These are phyloP conservation scores for Lophiotrema nucula DNA, from an alignment of 495 filamentous ascomycete species.

Conservation along the genomic window DNA sequence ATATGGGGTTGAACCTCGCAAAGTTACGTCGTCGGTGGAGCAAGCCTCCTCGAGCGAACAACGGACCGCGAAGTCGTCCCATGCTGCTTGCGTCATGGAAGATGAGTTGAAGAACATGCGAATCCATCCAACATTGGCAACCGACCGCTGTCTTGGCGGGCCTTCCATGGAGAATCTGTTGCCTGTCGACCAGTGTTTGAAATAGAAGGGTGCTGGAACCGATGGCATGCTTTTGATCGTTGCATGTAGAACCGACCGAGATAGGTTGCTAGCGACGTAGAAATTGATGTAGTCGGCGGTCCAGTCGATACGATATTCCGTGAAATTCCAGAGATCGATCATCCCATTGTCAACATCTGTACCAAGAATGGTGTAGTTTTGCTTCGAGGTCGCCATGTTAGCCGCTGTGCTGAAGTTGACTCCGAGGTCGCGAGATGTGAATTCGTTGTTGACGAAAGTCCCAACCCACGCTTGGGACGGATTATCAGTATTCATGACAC, in stretches of 20 bases:
- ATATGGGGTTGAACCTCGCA: constrained; percentile 39
- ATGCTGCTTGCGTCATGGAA: constrained; percentile 30
- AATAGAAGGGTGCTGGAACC: constrained; percentile 38
- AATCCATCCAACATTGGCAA: constrained; percentile 43
- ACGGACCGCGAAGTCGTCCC: constrained; percentile 30
- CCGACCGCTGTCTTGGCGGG: constrained; percentile 36
- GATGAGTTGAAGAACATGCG: constrained; percentile 48
- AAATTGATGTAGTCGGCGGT: constrained; percentile 38
- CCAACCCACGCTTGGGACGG: constrained; percentile 37
- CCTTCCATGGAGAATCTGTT: constrained; percentile 41
- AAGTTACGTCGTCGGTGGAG: constrained; percentile 38
- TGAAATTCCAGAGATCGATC: constrained; percentile 40
- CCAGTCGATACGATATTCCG: constrained; percentile 46
- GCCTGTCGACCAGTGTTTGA: constrained; percentile 47
- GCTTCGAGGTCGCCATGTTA: constrained; percentile 11
- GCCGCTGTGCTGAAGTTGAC: constrained; percentile 39
- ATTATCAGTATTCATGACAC: constrained; percentile 41
- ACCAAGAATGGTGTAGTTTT: constrained; percentile 21
- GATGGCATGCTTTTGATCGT: constrained; percentile 31
- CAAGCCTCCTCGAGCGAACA: constrained; percentile 39
- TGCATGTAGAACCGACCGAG: constrained; percentile 27
- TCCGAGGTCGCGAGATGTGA: constrained; percentile 31
- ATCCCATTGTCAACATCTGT: constrained; percentile 15
- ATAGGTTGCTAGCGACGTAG: constrained; percentile 36
- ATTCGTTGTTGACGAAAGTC: constrained; percentile 40